phyloP scores from a whole-genome alignment of 164 flowering plant genomes.

The Platanus orientalis region DNA sequence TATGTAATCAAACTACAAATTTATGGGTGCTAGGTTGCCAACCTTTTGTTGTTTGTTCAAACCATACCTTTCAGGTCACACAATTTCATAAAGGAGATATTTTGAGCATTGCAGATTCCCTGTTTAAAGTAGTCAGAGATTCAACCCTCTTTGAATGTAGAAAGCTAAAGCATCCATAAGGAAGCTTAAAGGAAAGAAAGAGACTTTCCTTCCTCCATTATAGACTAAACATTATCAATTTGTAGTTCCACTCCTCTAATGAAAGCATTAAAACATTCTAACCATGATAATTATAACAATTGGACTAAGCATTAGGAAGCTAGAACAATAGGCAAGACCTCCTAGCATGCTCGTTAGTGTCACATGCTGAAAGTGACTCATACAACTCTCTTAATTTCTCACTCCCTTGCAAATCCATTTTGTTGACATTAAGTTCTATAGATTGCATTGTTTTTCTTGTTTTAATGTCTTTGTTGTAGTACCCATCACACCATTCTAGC shows the following conservation, averaged over 20 bases:
- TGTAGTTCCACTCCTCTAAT: background rate
- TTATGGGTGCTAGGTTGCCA: no score
- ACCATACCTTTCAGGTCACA: no score
- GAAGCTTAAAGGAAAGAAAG: no score
- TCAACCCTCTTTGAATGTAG: no score
- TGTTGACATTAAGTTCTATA: constrained; percentile 49
- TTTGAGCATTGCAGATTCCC: no score
- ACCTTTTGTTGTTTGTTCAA: no score
- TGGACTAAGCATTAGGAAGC: background rate
- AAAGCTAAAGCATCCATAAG: no score
- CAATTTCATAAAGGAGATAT: no score
- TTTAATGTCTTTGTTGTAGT: constrained; percentile 93
- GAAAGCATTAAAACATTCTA: background rate
- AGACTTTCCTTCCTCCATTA: background rate
- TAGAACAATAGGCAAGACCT: constrained; percentile 59
- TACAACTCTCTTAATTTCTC: constrained; percentile 81
- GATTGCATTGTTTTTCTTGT: constrained; percentile 81
- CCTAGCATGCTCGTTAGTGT: constrained; percentile 46
- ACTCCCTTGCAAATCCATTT: constrained; percentile 67
- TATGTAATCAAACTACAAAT: no score
- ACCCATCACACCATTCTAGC: constrained; percentile 85
- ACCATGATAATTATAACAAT: background rate
- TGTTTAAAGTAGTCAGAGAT: no score
- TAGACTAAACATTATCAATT: background rate
- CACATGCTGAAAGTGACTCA: constrained; percentile 62